Base-by-base conservation (phyloP, 2,329 filamentous ascomycete species). In the Aureobasidium musti region DNA sequence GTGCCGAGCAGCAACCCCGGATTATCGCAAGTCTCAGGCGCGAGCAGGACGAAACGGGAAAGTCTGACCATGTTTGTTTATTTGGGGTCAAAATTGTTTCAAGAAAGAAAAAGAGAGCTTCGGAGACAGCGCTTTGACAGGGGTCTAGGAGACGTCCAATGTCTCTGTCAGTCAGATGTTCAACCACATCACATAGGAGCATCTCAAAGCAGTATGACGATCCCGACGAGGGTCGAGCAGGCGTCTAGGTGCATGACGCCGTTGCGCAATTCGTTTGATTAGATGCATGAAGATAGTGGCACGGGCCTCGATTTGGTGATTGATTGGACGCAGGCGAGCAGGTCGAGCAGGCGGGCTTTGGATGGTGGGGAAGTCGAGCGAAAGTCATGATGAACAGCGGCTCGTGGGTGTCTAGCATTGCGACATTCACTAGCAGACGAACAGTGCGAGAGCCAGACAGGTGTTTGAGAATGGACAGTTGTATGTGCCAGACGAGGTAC, bases 221-320 rank as follows among this genome's bases (percentile, higher is more conserved):
- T 49, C n/a, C 57, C 28, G 41, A 37, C n/a, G 30, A 61, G 39
- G 19, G 21, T 45, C 56, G 53, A 57, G 21, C 39, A 19, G 47
- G 56, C 11, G 35, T 45, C 39, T 28, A 17, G 53, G 37, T 50
- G 45, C 45, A 45, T 64, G 61, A 64, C 47, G 61, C 61, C 61
- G 61, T 54, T 64, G 61, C 49, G 49, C 47, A 54, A 53, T 41
- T 37, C 23, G 61, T 39, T 50, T 41, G 59, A 63, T 63, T 63
- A 64, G 19, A 64, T 53, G 61, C 47, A 54, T 54, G 19, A 45
- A 53, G 60, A 43, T 50, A 53, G 49, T 64, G 60, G 49, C 47
- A 45, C 49, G 49, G 35, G 49, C 61, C 35, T 39, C 4, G 35
- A 17, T 4, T 8, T 11, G 17, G 21, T 23, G 19, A n/a, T 26